Base-by-base conservation (phyloP, 2,329 filamentous ascomycete species). In the Pseudogymnoascus sp. region DNA sequence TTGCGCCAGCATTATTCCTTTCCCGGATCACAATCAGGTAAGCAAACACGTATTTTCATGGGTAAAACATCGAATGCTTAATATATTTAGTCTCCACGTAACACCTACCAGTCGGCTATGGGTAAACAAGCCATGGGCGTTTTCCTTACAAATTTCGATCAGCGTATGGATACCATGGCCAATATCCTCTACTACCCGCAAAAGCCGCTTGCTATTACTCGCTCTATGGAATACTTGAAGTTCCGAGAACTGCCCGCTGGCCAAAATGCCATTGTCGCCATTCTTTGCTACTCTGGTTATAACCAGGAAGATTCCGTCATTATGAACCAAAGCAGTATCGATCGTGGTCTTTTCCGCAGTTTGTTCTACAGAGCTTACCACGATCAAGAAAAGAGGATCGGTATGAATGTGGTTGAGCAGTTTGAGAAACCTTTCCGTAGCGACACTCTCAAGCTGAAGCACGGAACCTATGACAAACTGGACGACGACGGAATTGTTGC, bases 231-330 rank as follows among this genome's bases (percentile, higher is more conserved):
- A 76, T 97, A 96, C 76, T 81, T 99, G 70, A 96, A 96, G 73
- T 99, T 99, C 87, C 86, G 95, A 78, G 95, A 99, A 76, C 81
- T 99, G 64, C 95, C 95, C 16, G 95, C 95, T 14, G 95, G 95
- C 2, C 95, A 99, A 75, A 99, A 99, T 72, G 95, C 95, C 18
- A 99, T 99, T 70, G 95, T 99, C 11, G 96, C 95, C 42, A 99
- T 99, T 77, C 88, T 92, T 65, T 96, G 90, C 75, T 99, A 99
- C 78, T 96, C 93, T 62, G 95, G 95, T 65, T 99, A 99, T 81
- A 99, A 99, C 77, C 96, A 99, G 76, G 95, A 99, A 91, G 95
- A 99, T 86, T 99, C 95, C 69, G 93, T 99, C 69, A 96, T 99
- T 72, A 97, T 99, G 95, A 99, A 99, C 77, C 95, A 99, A 79